These are phyloP conservation scores for Rhynchosporium agropyri DNA, from an alignment of 2,329 filamentous ascomycete species.

Conservation along the genomic window DNA sequence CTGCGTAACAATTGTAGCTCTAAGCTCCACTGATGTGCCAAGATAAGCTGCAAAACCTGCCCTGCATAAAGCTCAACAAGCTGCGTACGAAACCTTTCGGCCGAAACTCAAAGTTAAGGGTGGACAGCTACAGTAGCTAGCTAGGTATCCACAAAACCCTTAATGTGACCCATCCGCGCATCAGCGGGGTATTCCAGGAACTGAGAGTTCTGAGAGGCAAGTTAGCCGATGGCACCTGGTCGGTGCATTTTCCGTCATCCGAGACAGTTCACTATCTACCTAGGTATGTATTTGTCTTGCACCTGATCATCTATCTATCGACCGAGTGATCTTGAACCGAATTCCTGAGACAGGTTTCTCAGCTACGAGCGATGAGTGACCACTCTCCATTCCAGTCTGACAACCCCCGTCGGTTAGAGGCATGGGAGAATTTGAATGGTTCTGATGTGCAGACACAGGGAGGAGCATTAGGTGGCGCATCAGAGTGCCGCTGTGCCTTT, in stretches of 20 bases:
- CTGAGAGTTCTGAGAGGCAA: neutral
- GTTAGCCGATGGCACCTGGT: neutral
- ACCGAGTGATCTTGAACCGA: neutral
- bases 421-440: neutral
- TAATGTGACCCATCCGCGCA: too few relatives aligned
- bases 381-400: neutral
- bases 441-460: slow-evolving; percentile 7
- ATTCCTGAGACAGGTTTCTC: neutral
- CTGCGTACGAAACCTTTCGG: too few relatives aligned
- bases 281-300: neutral
- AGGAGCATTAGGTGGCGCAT: slow-evolving; percentile 50
- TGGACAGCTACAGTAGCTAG: too few relatives aligned
- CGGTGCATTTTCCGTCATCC: neutral
- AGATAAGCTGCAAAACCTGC: too few relatives aligned
- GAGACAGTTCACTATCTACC: neutral
- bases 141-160: too few relatives aligned
- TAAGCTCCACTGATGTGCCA: too few relatives aligned
- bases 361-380: neutral
- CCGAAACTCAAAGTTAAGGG: too few relatives aligned
- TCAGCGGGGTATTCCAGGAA: neutral
- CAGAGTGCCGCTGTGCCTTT: slow-evolving; percentile 50
- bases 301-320: neutral
- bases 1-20: too few relatives aligned
- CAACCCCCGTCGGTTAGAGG: too few relatives aligned
- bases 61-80: too few relatives aligned